These are phyloP conservation scores for Anisodus tanguticus DNA, from an alignment of 257 asterid genomes.

Conservation along the genomic window DNA sequence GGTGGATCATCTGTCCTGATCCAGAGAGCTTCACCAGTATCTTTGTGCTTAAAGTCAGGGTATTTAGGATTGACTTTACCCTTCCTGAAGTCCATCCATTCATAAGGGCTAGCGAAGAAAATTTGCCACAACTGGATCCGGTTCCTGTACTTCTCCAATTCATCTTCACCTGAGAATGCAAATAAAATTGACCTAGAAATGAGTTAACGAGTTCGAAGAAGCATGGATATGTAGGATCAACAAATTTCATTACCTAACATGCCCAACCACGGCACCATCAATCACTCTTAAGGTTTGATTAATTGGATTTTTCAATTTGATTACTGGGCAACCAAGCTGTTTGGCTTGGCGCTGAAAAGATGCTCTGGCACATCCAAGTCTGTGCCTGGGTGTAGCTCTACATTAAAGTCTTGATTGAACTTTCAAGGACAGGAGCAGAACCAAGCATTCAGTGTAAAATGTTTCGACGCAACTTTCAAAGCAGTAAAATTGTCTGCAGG, in stretches of 20 bases:
- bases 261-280: not conserved
- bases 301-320: not conserved
- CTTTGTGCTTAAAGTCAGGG: slow-evolving; percentile 82
- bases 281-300: not conserved
- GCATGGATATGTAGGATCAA: slow-evolving; percentile 9
- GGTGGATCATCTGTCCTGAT: slow-evolving; percentile 66
- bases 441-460: not conserved
- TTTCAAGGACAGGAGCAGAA: not conserved
- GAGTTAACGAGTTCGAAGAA: not conserved
- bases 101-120: slow-evolving; percentile 70
- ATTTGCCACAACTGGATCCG: slow-evolving; percentile 81
- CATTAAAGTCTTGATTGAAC: not conserved
- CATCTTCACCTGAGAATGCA: slow-evolving; percentile 47
- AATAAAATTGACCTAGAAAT: slow-evolving; percentile 1
- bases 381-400: not conserved
- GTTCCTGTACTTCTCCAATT: slow-evolving; percentile 42
- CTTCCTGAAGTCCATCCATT: slow-evolving; percentile 78
- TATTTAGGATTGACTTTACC: slow-evolving; percentile 43
- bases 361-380: not conserved
- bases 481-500: not conserved
- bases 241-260: not conserved
- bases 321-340: not conserved
- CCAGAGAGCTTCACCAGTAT: slow-evolving; percentile 84
- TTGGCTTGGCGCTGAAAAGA: not conserved
- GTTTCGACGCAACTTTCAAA: not conserved